Evolutionary conservation across 306 rosid species (phyloP).

Genomic region (Potentilla sterilis): DNA sequence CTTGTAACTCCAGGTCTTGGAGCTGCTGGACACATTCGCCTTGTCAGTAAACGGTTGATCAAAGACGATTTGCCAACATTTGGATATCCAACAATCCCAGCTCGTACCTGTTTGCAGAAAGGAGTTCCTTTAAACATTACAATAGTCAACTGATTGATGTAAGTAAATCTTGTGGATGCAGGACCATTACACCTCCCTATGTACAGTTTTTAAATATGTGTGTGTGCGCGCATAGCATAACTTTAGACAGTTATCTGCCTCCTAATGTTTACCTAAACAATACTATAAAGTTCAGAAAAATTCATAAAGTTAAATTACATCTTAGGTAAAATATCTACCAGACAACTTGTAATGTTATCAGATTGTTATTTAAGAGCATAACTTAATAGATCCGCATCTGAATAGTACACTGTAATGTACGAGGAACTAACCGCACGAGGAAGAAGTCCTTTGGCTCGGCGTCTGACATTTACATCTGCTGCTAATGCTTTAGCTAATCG

Average conservation of each 20-base stretch:
- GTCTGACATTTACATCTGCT: constrained; percentile 81
- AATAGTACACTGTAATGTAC: neutral
- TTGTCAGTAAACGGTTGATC: constrained; percentile 80
- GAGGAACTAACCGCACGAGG: constrained; percentile 70
- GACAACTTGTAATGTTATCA: neutral
- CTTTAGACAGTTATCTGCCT: neutral
- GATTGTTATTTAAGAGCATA: neutral
- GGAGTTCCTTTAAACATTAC: constrained; percentile 6
- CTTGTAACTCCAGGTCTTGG: constrained; percentile 98
- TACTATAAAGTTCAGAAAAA: neutral
- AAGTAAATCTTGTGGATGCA: neutral
- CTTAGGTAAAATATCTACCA: neutral
- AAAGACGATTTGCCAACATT: constrained; percentile 94
- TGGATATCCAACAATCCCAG: constrained; percentile 96
- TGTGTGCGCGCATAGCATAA: too few species aligned
- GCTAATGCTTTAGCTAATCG: constrained; percentile 81
- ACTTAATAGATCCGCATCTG: neutral
- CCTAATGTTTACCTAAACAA: neutral
- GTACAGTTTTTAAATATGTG: neutral
- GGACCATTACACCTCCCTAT: neutral
- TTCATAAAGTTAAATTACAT: neutral
- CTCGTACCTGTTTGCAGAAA: constrained; percentile 62
- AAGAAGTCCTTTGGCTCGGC: constrained; percentile 92
- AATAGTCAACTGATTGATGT: neutral
- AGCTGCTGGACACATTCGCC: constrained; percentile 92